Percentiles rank a stretch among this genome's conserved stretches.
phyloP scores from a whole-genome alignment of 345 rosid species.

The Gossypium mustelinum region DNA sequence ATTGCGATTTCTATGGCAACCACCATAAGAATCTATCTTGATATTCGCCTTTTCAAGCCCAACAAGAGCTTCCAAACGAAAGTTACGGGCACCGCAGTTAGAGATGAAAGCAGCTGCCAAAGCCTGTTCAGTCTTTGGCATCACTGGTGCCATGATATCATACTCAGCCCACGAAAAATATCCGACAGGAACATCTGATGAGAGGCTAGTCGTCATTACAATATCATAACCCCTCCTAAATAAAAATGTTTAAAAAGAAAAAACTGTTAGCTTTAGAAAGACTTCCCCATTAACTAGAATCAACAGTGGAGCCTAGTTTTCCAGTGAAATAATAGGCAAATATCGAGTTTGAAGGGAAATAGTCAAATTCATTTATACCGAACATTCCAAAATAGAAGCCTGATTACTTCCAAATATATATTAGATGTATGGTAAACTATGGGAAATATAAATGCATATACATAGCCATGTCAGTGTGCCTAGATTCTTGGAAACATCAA shows the following conservation, averaged over 20 bases:
- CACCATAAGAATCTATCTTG: constrained; percentile 85
- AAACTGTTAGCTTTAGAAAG: constrained; percentile 5
- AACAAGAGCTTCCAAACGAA: constrained; percentile 83
- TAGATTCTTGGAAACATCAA: not conserved
- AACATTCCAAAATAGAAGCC: not conserved
- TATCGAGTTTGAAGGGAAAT: not conserved
- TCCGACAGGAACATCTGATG: constrained; percentile 98
- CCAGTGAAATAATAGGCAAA: not conserved
- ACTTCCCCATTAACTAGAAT: not conserved
- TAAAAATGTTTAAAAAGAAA: constrained; percentile 15
- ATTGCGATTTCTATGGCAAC: constrained; percentile 75
- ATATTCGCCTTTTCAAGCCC: constrained; percentile 55
- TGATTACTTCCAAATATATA: not conserved
- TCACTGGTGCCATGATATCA: constrained; percentile 86
- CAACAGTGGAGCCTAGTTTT: not conserved
- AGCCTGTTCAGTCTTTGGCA: constrained; percentile 78
- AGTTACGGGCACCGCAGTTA: constrained; percentile 85
- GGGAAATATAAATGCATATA: not conserved
- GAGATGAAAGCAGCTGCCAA: constrained; percentile 97
- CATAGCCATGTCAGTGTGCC: not conserved
- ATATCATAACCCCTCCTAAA: constrained; percentile 68
- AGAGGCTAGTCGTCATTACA: constrained; percentile 94
- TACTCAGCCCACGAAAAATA: constrained; percentile 99
- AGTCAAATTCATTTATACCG: not conserved
- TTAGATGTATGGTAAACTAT: not conserved